Evolutionary conservation across 176 grass and related monocot genomes (phyloP).

Genomic region (Carex myosuroides): DNA sequence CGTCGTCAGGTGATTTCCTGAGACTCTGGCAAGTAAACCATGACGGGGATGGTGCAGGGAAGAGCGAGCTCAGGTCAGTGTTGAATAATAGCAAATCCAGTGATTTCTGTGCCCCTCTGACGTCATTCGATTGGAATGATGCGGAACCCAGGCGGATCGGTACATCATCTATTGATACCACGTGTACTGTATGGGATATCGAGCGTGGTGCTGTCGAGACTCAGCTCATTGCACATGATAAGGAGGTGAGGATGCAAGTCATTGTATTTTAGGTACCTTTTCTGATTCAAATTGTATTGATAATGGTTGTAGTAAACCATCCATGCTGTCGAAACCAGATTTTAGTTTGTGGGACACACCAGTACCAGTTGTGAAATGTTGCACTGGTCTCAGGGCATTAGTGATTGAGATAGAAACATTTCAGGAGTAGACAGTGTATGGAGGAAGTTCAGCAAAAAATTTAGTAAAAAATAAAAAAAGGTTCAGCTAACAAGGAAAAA

Average conservation of each 20-base stretch:
- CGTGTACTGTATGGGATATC: constrained; percentile 95
- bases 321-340: neutral
- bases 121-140: constrained; percentile 97
- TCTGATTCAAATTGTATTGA: neutral
- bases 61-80: constrained; percentile 53
- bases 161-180: constrained; percentile 95
- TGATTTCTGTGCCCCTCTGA: constrained; percentile 84
- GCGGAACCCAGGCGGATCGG: constrained; percentile 63
- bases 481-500: neutral
- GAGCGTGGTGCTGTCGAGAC: constrained; percentile 89
- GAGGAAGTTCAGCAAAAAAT: neutral
- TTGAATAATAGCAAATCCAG: constrained; percentile 84
- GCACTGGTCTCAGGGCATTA: neutral
- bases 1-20: constrained; percentile 71
- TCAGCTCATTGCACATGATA: constrained; percentile 99
- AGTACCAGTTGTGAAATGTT: neutral
- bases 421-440: neutral
- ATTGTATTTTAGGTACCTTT: neutral
- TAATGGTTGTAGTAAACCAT: neutral
- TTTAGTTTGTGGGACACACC: neutral
- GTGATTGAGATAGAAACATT: neutral
- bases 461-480: neutral
- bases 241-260: constrained; percentile 47
- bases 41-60: constrained; percentile 35
- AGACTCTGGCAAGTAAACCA: constrained; percentile 53